Evolutionary conservation across 257 asterid species (phyloP), one percentile per base, ranked within the genome.

Genomic region (Petunia axillaris): DNA sequence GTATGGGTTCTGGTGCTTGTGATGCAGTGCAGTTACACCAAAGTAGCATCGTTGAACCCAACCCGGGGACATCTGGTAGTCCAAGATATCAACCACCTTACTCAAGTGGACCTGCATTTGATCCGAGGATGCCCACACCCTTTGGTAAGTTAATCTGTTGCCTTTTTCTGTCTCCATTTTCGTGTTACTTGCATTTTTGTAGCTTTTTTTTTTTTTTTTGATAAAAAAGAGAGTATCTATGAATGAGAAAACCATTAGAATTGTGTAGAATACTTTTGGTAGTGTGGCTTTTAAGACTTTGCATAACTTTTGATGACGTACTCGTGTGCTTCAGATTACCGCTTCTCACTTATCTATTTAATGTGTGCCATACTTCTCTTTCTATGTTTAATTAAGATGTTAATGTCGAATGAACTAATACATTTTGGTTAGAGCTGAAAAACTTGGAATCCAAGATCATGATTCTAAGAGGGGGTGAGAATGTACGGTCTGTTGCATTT

Each of bases 71-170:
- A 41, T 15, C 79, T 59, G 55, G 58, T 79, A 81, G 59, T 25
- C 25, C 83, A n/a, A 50, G 46, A 58, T 57, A 75, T 63, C 65
- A 13, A 3, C 78, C 62, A 16, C 81, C 74, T 41, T 63, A 84
- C 35, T 16, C 62, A 5, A 74, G 81, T 53, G 52, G 46, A 68
- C 43, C 79, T 60, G 40, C 80, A 6, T 37, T 43, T 68, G 54
- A 11, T 36, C 16, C 78, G 35, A 16, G 58, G 35, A 8, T 64
- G 16, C 65, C 81, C 38, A 52, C 78, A 65, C 52, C 79, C 40
- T 75, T 82, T 67, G 85, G 88, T 85, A 63, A 50, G 50, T 50
- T 66, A 44, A 16, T 38, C 8, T 16, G 11, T 77, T 54, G 4
- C 59, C 37, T 41, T 13, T 58, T 84, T 46, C 44, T 1, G 36